Evolutionary conservation across 768 basidiomycete genomes (phyloP).

Genomic region (Russula olivacea): DNA sequence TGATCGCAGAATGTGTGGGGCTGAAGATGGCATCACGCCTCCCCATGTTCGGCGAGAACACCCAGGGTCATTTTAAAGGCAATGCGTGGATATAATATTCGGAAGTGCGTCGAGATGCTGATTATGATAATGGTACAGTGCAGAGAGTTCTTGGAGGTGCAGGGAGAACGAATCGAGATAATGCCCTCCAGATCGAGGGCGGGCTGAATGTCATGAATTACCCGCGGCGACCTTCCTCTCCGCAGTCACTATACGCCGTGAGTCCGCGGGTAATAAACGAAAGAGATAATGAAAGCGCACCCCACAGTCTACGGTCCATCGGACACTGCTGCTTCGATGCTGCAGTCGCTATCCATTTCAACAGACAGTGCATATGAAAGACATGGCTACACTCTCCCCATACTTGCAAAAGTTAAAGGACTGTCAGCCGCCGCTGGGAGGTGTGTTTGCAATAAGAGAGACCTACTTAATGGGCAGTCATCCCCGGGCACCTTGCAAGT

Average conservation of each 20-base stretch:
- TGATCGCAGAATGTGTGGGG: not conserved
- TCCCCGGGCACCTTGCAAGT: conserved; percentile 96
- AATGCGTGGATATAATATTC: not conserved
- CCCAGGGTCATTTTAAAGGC: not conserved
- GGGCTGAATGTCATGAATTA: conserved; percentile 11
- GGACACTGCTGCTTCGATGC: conserved; percentile 95
- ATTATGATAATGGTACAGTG: not conserved
- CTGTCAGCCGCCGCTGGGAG: not conserved
- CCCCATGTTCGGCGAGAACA: not conserved
- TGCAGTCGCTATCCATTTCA: conserved; percentile 90
- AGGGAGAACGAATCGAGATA: not conserved
- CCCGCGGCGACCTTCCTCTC: conserved; percentile 42
- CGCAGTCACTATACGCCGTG: conserved; percentile 40
- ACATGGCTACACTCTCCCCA: conserved; percentile 98
- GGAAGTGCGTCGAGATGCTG: not conserved
- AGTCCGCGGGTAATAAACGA: not conserved
- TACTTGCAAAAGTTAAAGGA: conserved; percentile 44
- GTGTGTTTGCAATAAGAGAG: not conserved
- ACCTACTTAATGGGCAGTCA: conserved; percentile 84
- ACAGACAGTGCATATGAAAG: conserved; percentile 97
- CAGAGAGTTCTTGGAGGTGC: not conserved
- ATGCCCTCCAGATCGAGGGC: not conserved
- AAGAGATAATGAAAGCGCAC: conserved; percentile 40
- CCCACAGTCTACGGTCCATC: conserved; percentile 95
- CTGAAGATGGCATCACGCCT: not conserved